Conservation (phyloP, 2,329 filamentous ascomycete species). For the Colletotrichum siamense region DNA sequence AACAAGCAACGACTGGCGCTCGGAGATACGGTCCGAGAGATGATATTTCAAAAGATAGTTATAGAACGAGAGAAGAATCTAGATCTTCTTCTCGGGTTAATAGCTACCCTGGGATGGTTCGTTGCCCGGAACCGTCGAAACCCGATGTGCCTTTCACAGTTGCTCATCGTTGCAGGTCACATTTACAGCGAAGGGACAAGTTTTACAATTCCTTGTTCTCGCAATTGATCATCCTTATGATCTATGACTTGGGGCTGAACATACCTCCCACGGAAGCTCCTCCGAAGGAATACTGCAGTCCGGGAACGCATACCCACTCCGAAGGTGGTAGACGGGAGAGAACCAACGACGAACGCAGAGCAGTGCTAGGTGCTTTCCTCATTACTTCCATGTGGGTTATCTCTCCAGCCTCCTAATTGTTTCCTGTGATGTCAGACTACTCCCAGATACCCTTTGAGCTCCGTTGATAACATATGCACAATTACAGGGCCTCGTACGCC, state of each 20-base stretch:
- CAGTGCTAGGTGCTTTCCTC: background rate
- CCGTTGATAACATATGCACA: background rate
- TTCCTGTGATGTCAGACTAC: accelerated
- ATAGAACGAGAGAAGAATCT: background rate
- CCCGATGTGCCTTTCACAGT: too few species aligned
- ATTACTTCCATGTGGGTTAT: background rate
- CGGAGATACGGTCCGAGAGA: background rate
- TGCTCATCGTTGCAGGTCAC: background rate
- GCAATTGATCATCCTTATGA: background rate
- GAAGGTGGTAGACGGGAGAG: background rate
- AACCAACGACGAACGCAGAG: background rate
- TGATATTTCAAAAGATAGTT: accelerated
- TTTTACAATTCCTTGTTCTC: background rate
- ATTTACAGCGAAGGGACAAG: background rate
- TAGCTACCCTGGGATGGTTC: background rate
- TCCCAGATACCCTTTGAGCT: background rate
- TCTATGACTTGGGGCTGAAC: background rate
- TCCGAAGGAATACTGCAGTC: background rate
- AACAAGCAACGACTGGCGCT: background rate
- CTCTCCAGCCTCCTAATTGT: accelerated
- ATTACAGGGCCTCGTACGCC: background rate
- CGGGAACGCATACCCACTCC: background rate
- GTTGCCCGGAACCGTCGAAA: background rate
- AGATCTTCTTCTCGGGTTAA: background rate
- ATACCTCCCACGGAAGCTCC: background rate